Percentiles rank a stretch among this genome's conserved stretches.
phyloP scores from a whole-genome alignment of 1,139 yeast genomes.

The Protomyces macrosporus region DNA sequence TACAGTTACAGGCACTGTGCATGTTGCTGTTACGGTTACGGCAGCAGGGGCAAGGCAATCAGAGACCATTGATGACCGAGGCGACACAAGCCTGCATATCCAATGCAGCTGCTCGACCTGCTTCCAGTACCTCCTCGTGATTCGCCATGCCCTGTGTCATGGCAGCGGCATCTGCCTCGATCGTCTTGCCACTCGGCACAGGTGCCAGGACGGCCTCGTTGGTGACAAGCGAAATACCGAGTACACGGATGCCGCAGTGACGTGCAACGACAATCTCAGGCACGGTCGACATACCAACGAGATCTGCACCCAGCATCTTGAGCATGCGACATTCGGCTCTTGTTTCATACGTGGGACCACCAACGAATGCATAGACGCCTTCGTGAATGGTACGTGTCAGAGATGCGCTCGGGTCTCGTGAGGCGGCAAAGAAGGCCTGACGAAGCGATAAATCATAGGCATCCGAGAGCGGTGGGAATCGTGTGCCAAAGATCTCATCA shows the following conservation, averaged over 20 bases:
- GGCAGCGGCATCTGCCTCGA: constrained; percentile 44
- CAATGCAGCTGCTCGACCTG: constrained; percentile 70
- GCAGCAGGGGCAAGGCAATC: not conserved
- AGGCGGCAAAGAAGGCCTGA: constrained; percentile 45
- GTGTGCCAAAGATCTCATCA: constrained; percentile 69
- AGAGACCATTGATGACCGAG: constrained; percentile 65
- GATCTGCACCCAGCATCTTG: constrained; percentile 73
- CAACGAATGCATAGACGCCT: constrained; percentile 77
- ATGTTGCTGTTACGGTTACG: not conserved
- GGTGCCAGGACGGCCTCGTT: constrained; percentile 71
- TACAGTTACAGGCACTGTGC: not conserved
- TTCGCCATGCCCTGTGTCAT: constrained; percentile 76
- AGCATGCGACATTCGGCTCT: constrained; percentile 86
- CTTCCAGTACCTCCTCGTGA: constrained; percentile 81
- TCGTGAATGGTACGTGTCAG: constrained; percentile 66
- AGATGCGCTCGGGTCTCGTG: constrained; percentile 44
- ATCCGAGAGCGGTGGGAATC: constrained; percentile 83
- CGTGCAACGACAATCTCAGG: constrained; percentile 93
- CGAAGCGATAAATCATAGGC: constrained; percentile 78
- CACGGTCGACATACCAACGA: constrained; percentile 97
- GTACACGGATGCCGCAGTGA: constrained; percentile 68
- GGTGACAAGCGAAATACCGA: constrained; percentile 82
- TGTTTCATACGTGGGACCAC: constrained; percentile 93
- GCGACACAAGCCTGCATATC: constrained; percentile 72
- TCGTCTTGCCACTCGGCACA: constrained; percentile 61